Evolutionary conservation across 176 grass and related monocot genomes (phyloP), one percentile per base, ranked within the genome.

Genomic region (Avena insularis): DNA sequence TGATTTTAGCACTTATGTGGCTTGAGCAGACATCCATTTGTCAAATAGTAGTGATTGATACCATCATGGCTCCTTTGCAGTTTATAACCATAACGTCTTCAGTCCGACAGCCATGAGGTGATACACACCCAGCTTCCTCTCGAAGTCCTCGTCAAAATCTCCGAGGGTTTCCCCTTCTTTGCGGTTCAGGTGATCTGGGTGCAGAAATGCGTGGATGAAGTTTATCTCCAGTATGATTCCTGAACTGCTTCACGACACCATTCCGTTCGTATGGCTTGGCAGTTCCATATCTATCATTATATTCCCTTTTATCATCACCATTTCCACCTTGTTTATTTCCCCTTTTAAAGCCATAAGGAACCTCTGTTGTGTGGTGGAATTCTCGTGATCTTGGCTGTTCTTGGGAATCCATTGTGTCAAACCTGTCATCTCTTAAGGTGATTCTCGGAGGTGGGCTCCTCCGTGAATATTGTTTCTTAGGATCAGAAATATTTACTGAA

Each of bases 401-500:
- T 57, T 90, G 77, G 14, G 90, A 86, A 82, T 91, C 82, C 67
- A 87, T 73, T 64, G 64, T 68, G 56, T 90, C 87, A 80, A 90
- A 89, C 76, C 82, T 87, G 43, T 86, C 64, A 74, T 82, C 89
- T 56, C 68, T 84, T 83, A 89, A 89, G 6, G 83, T 67, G 53
- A 79, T 61, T 80, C 75, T 89, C 4, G 15, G 48, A 56, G 88
- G 88, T 59, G 88, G 82, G 75, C 88, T 95, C 77, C 91, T 90
- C 83, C 89, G 82, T 56, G 91, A 89, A 86, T 73, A 86, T 45
- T 29, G 87, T 79, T 88, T 91, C 51, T 64, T 85, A 75, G 90
- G 86, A 84, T 90, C 88, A 88, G 88, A 85, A 78, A 89, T 72
- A 88, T 89, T 83, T 63, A 79, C 87, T 15, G 91, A 92, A 65